Evolutionary conservation across 345 rosid genomes (phyloP).

Genomic region (Syzygium grande): DNA sequence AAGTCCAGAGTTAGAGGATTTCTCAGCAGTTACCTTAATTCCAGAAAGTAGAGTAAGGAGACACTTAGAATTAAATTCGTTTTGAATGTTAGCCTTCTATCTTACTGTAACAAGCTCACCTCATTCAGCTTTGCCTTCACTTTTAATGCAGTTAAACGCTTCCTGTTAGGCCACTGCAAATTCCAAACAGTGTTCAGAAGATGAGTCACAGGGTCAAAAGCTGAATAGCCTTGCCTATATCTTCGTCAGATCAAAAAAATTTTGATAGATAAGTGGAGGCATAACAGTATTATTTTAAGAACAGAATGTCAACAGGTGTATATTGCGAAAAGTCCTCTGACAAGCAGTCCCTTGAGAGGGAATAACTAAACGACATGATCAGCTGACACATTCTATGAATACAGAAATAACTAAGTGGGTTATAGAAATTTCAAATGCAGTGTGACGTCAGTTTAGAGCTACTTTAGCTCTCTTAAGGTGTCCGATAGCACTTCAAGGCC

Average conservation of each 20-base stretch:
- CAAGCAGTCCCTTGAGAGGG: not conserved
- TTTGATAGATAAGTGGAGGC: not conserved
- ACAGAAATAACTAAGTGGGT: not conserved
- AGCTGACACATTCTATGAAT: not conserved
- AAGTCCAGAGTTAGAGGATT: conserved; percentile 41
- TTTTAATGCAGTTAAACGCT: conserved; percentile 27
- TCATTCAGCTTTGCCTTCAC: conserved; percentile 51
- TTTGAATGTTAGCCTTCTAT: not conserved
- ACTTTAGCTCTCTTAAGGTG: not conserved
- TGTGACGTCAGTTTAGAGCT: not conserved
- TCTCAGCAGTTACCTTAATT: conserved; percentile 36
- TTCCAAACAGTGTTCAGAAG: not conserved
- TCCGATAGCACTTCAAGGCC: not conserved
- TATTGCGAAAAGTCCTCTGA: not conserved
- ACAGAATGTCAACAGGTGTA: not conserved
- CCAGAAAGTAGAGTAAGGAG: not conserved
- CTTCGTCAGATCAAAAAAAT: not conserved
- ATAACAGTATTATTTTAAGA: not conserved
- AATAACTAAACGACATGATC: not conserved
- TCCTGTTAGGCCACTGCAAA: conserved; percentile 33
- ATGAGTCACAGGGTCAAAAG: not conserved
- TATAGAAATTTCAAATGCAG: not conserved
- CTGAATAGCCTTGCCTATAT: not conserved
- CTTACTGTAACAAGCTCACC: conserved; percentile 22
- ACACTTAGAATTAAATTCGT: not conserved